phyloP scores from a whole-genome alignment of 495 filamentous ascomycete species.

The Neurospora sp. region DNA sequence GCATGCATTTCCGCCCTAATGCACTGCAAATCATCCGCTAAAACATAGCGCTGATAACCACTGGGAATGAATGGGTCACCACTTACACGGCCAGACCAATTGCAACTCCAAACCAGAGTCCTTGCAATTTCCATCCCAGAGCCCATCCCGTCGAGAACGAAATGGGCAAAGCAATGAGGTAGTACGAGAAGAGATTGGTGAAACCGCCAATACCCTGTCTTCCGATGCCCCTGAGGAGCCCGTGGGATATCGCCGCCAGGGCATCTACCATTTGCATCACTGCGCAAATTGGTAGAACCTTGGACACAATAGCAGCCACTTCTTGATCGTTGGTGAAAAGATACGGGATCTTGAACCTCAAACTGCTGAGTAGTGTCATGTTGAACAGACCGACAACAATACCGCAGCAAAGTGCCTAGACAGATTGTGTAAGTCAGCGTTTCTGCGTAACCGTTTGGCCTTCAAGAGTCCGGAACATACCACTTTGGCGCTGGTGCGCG shows the following conservation, averaged over 20 bases:
- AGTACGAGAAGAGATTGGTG: slow-evolving; percentile 69
- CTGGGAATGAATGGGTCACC: neutral
- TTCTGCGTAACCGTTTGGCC: neutral
- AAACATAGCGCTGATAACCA: neutral
- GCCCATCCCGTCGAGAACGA: slow-evolving; percentile 61
- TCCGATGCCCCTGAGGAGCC: slow-evolving; percentile 65
- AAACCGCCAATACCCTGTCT: slow-evolving; percentile 70
- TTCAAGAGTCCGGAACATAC: slow-evolving; percentile 16
- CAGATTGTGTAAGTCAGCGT: neutral
- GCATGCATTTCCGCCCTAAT: neutral
- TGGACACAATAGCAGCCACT: slow-evolving; percentile 57
- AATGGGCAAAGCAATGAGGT: slow-evolving; percentile 68
- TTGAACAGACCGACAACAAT: slow-evolving; percentile 62
- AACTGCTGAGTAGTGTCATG: slow-evolving; percentile 44
- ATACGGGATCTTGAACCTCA: slow-evolving; percentile 50
- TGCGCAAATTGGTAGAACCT: slow-evolving; percentile 60
- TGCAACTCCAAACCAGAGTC: slow-evolving; percentile 64
- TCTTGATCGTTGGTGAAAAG: slow-evolving; percentile 68
- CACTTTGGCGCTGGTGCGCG: slow-evolving; percentile 52
- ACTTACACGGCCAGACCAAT: slow-evolving; percentile 45
- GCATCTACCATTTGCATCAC: slow-evolving; percentile 74
- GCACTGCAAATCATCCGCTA: neutral
- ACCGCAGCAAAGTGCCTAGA: slow-evolving; percentile 14
- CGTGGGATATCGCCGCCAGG: slow-evolving; percentile 62
- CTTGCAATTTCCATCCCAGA: slow-evolving; percentile 55